Evolutionary conservation across 495 filamentous ascomycete genomes (phyloP).

Genomic region (Aspergillus sparsus): DNA sequence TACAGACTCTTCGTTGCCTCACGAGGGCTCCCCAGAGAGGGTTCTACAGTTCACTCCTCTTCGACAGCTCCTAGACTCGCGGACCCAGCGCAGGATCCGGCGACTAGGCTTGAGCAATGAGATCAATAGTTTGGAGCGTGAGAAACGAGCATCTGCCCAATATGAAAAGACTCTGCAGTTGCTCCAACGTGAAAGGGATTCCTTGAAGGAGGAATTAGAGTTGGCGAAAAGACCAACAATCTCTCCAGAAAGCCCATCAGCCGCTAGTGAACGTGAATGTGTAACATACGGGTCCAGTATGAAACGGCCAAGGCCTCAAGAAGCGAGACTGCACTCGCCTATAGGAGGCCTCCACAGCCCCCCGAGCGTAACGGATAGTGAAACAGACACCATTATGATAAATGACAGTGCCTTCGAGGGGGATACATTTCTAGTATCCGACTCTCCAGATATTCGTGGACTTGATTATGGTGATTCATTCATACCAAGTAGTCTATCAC

Average conservation of each 20-base stretch:
- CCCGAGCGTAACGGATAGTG: constrained; percentile 12
- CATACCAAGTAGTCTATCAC: constrained; percentile 24
- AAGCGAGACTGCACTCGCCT: constrained; percentile 23
- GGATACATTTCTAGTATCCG: constrained; percentile 34
- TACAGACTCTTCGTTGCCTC: constrained; percentile 33
- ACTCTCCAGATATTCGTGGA: constrained; percentile 38
- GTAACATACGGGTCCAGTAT: constrained; percentile 30
- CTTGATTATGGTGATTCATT: constrained; percentile 13
- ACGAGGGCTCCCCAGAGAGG: constrained; percentile 33
- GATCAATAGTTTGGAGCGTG: constrained; percentile 63
- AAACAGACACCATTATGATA: constrained; percentile 35
- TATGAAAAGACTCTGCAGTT: constrained; percentile 54
- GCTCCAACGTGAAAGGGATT: constrained; percentile 38
- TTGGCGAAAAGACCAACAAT: constrained; percentile 38
- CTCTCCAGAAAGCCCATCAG: constrained; percentile 28
- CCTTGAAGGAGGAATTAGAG: constrained; percentile 55
- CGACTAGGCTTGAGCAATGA: constrained; percentile 75
- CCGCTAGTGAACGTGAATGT: constrained; percentile 29
- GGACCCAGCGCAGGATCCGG: constrained; percentile 70
- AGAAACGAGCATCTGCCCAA: constrained; percentile 50
- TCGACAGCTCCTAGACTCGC: constrained; percentile 65
- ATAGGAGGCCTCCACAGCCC: constrained; percentile 13
- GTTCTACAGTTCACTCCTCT: constrained; percentile 65
- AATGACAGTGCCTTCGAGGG: constrained; percentile 34
- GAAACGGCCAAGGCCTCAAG: constrained; percentile 24